These are phyloP conservation scores for Saturnispora sanitii DNA, from an alignment of 805 yeast genomes.

Conservation along the genomic window DNA sequence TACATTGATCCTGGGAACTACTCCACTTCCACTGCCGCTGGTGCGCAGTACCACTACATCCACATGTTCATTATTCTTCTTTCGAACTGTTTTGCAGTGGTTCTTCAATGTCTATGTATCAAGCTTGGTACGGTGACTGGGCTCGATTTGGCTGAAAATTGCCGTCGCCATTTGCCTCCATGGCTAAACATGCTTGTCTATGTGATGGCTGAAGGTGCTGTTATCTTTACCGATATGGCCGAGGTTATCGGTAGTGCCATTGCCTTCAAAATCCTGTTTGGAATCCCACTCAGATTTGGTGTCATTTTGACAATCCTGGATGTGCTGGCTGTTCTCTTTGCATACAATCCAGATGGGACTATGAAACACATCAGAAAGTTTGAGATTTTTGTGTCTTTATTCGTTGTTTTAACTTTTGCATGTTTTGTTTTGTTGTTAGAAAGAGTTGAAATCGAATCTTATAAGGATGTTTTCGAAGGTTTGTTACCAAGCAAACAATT, in stretches of 20 bases:
- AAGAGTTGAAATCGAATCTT: conserved; percentile 45
- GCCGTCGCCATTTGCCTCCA: conserved; percentile 58
- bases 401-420: conserved; percentile 64
- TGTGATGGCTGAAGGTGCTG: conserved; percentile 72
- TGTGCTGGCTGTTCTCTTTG: conserved; percentile 67
- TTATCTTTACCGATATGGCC: conserved; percentile 86
- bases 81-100: conserved; percentile 77
- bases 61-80: conserved; percentile 62
- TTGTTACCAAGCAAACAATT: conserved; percentile 56
- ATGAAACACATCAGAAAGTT: conserved; percentile 66
- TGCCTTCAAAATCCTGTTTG: conserved; percentile 65
- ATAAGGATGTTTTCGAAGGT: conserved; percentile 48
- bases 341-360: conserved; percentile 69
- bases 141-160: conserved; percentile 75
- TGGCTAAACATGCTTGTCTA: conserved; percentile 59
- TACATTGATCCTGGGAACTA: conserved; percentile 94
- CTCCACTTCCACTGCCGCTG: conserved; percentile 82
- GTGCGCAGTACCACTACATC: conserved; percentile 68
- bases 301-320: conserved; percentile 74
- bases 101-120: conserved; percentile 73
- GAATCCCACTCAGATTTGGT: conserved; percentile 65
- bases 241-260: conserved; percentile 94
- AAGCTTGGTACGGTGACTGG: conserved; percentile 88
- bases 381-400: conserved; percentile 60
- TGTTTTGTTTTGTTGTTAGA: conserved; percentile 68